Percentiles rank a stretch among this genome's conserved stretches.
phyloP scores from a whole-genome alignment of 169 alveolate genomes.

The Plasmodium billcollinsi region DNA sequence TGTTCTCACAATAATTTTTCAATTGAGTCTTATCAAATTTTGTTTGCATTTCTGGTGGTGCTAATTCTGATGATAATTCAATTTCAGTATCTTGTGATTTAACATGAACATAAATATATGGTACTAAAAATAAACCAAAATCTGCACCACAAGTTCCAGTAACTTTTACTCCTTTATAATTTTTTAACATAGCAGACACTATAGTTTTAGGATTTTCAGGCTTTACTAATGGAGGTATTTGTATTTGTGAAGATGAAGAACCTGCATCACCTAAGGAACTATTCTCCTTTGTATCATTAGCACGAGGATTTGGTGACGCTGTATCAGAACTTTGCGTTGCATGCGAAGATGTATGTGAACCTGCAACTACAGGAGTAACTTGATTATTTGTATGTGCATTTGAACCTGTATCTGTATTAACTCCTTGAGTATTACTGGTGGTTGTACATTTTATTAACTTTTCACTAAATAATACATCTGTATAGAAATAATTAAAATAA shows the following conservation, averaged over 20 bases:
- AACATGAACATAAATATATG: neutral
- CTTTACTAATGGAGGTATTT: neutral
- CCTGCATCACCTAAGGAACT: no score
- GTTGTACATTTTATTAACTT: constrained; percentile 17
- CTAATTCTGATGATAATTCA: neutral
- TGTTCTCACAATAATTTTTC: neutral
- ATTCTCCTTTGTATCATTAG: no score
- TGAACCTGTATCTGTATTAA: no score
- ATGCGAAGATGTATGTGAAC: no score
- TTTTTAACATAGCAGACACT: constrained; percentile 4
- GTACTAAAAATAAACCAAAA: constrained; percentile 14
- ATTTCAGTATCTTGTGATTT: neutral
- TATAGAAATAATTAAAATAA: neutral
- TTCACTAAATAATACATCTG: constrained; percentile 20
- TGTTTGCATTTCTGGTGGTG: neutral
- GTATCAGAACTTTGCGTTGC: no score
- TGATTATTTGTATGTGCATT: no score
- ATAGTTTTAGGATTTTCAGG: neutral
- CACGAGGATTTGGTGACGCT: no score
- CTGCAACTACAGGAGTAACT: no score
- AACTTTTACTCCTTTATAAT: constrained; percentile 11
- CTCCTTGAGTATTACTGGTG: neutral
- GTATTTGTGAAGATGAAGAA: no score
- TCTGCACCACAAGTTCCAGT: constrained; percentile 40
- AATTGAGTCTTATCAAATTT: neutral